Evolutionary conservation across 2,329 filamentous ascomycete species (phyloP), one percentile per base, ranked within the genome.

Genomic region (Fusarium oligoseptatum): DNA sequence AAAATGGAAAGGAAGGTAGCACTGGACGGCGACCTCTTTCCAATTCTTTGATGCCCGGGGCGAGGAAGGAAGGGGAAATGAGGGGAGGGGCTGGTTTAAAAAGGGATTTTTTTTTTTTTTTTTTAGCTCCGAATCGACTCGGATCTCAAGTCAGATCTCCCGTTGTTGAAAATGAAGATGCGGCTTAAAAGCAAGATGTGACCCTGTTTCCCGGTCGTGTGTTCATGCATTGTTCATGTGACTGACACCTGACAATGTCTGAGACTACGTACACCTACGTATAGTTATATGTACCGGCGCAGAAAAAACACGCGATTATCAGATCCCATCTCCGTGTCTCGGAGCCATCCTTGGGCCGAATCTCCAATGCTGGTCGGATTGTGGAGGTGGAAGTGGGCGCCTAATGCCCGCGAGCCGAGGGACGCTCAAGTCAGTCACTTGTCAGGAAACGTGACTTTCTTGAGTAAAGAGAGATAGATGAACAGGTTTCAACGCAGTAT

Each of bases 81-180:
- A 12, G 22, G 43, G 45, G 29, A 32, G 45, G 22, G 24, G 24
- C 24, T 29, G 45, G 45, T 50, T 50, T 50, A 50, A 50, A 27
- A 50, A 15, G 45, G 8, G 24, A 11, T 17, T 22, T 22, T 22
- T 22, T 24, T 24, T 24, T 24, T 32, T 50, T 27, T 34, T n/a
- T 50, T 50, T 60, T 63, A 60, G 60, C 29, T 50, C 71, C 72
- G 64, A 72, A 52, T 55, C 37, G 36, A 57, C 69, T 66, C 68
- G 68, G 57, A 63, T 36, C 57, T 50, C 27, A 29, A 55, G 57
- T 37, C n/a, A 55, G 32, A 36, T 50, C 36, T 58, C 17, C 41
- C 57, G n/a, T 61, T n/a, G 20, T 24, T 50, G 43, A 29, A 20
- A 20, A 14, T 17, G n/a, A 27, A 39, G 61, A 56, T 32, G 29